Evolutionary conservation across 108 stramenopile species (phyloP).

Genomic region (Tribonema minus): DNA sequence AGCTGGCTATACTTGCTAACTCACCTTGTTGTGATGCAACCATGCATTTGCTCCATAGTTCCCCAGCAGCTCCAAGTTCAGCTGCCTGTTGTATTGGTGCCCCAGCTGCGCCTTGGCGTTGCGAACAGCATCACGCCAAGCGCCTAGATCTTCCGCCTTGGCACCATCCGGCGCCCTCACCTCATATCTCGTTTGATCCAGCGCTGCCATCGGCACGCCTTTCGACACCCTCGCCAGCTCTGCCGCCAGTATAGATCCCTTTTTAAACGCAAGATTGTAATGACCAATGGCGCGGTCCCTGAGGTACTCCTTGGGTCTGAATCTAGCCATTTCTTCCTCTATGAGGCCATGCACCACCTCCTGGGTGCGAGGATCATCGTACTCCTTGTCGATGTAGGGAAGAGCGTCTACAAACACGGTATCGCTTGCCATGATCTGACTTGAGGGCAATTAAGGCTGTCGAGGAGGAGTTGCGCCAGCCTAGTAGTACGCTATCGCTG

Average conservation of each 20-base stretch:
- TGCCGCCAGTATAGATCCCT: conserved; percentile 16
- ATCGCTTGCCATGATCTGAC: too few relatives aligned
- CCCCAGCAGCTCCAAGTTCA: conserved; percentile 33
- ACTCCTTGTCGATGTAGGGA: conserved; percentile 37
- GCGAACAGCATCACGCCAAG: conserved; percentile 21
- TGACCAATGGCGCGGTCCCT: too few relatives aligned
- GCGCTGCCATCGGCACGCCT: conserved; percentile 6
- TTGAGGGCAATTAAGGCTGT: too few relatives aligned
- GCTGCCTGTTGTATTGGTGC: conserved; percentile 30
- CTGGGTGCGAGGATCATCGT: conserved; percentile 23
- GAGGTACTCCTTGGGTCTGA: conserved; percentile 32
- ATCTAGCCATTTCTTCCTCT: conserved; percentile 35
- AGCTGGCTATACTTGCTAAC: too few relatives aligned
- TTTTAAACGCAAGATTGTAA: not conserved
- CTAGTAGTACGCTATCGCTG: too few relatives aligned
- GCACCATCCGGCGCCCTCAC: conserved; percentile 17
- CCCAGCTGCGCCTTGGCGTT: conserved; percentile 22
- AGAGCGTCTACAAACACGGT: too few relatives aligned
- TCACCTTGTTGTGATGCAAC: conserved; percentile 34
- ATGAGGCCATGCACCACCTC: conserved; percentile 28
- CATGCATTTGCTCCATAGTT: conserved; percentile 31
- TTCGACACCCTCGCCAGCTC: conserved; percentile 15
- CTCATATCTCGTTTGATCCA: conserved; percentile 26
- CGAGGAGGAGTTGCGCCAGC: too few relatives aligned
- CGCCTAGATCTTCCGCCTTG: conserved; percentile 7